These are phyloP conservation scores for Neonectria sp. DNA, from an alignment of 2,329 filamentous ascomycete species.

Conservation along the genomic window DNA sequence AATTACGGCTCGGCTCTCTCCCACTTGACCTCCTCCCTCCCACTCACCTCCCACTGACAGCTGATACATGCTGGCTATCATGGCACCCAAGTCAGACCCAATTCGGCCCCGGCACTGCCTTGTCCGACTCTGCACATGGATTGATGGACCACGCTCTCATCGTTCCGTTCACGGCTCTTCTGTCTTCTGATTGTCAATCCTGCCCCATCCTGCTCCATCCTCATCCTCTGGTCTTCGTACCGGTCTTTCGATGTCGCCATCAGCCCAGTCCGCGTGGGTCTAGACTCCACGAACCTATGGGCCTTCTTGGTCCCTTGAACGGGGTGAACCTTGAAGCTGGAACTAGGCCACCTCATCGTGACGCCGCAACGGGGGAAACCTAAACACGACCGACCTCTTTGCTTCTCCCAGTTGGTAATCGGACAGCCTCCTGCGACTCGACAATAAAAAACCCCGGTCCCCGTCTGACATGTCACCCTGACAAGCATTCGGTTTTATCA, in stretches of 20 bases:
- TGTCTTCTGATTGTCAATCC: slow-evolving; percentile 11
- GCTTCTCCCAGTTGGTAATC: slow-evolving; percentile 33
- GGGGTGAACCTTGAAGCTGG: slow-evolving; percentile 36
- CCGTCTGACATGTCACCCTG: slow-evolving; percentile 29
- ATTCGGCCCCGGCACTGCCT: slow-evolving; percentile 18
- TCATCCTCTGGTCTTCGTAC: slow-evolving; percentile 10
- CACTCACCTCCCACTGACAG: slow-evolving; percentile 22
- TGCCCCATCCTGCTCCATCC: slow-evolving; percentile 8
- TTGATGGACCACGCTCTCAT: slow-evolving; percentile 5
- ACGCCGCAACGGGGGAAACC: slow-evolving; percentile 25
- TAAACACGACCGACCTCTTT: slow-evolving; percentile 31
- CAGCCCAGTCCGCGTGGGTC: slow-evolving; percentile 33
- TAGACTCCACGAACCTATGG: slow-evolving; percentile 31
- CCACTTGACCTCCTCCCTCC: too few species aligned
- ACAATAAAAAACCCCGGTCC: slow-evolving; percentile 22
- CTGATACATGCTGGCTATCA: slow-evolving; percentile 24
- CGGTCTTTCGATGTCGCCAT: slow-evolving; percentile 31
- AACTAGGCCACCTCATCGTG: slow-evolving; percentile 28
- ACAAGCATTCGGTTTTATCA: slow-evolving; percentile 27
- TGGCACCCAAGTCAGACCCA: slow-evolving; percentile 10
- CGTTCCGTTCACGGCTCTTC: background rate
- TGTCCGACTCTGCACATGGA: slow-evolving; percentile 13
- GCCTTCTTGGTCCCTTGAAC: slow-evolving; percentile 19
- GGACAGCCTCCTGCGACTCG: slow-evolving; percentile 22
- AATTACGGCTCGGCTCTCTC: slow-evolving; percentile 20